phyloP scores from a whole-genome alignment of 1,139 yeast genomes.

The Tardiomyces depauwii region DNA sequence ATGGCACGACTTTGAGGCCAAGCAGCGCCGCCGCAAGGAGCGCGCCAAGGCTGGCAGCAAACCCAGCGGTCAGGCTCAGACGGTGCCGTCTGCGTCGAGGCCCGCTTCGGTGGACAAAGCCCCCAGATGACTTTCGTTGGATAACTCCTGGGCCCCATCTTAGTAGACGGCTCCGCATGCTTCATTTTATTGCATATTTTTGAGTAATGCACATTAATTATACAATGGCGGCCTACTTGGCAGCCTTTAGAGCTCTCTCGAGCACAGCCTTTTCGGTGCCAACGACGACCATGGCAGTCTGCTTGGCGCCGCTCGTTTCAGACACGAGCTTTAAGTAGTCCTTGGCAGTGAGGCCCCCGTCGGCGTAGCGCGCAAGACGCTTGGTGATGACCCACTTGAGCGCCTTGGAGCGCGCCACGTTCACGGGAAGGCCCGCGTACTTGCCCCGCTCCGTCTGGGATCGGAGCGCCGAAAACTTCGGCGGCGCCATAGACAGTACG shows the following conservation, averaged over 20 bases:
- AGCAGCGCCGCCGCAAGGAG: constrained; percentile 38
- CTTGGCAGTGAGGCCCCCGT: constrained; percentile 18
- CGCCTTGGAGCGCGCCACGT: constrained; percentile 8
- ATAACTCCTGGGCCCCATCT: no score
- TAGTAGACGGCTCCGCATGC: no score
- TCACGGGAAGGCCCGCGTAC: constrained; percentile 8
- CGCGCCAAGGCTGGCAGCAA: constrained; percentile 1
- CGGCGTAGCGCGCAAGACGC: constrained; percentile 18
- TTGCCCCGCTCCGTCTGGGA: constrained; percentile 5
- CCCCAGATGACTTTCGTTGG: no score
- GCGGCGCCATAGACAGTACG: background rate
- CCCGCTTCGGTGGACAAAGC: no score
- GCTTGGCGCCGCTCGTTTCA: constrained; percentile 6
- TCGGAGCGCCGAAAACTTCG: background rate
- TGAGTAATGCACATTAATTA: no score
- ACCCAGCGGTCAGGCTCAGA: no score
- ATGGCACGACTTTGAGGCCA: constrained; percentile 97
- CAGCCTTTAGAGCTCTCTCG: constrained; percentile 14
- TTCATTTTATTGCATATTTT: no score
- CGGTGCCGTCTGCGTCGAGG: no score
- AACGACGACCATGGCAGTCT: constrained; percentile 16
- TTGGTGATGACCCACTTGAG: constrained; percentile 13
- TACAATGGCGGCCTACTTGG: no score
- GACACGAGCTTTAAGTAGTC: constrained; percentile 17
- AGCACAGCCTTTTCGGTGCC: constrained; percentile 25